A percentile compares a stretch with the other conserved stretches of the same genome.
phyloP scores from a whole-genome alignment of 2,329 filamentous ascomycete genomes.

The Lasiodiplodia citricola region DNA sequence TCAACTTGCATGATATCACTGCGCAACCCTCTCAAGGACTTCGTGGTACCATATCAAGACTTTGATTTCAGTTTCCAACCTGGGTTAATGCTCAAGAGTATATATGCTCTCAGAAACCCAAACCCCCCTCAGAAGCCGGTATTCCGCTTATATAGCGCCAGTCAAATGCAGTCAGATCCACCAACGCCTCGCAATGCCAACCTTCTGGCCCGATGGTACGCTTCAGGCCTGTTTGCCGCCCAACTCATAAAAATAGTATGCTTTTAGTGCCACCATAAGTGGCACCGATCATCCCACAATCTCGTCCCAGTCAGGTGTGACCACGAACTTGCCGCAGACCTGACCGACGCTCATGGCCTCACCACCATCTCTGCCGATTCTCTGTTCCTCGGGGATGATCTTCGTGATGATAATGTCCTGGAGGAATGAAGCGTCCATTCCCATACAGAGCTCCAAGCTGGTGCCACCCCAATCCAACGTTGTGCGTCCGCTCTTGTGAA shows the following conservation, averaged over 20 bases:
- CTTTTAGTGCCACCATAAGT: background rate
- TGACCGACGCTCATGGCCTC: slow-evolving; percentile 64
- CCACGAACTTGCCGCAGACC: slow-evolving; percentile 68
- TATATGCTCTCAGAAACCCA: background rate
- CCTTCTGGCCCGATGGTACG: background rate
- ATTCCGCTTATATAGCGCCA: background rate
- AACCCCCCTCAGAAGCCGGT: background rate
- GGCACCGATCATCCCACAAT: slow-evolving; percentile 46
- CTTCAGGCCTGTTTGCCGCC: background rate
- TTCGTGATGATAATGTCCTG: slow-evolving; percentile 62
- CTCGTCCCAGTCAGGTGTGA: slow-evolving; percentile 65
- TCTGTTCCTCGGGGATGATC: slow-evolving; percentile 38
- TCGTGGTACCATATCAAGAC: background rate
- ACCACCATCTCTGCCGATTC: slow-evolving; percentile 44
- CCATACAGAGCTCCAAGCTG: slow-evolving; percentile 62
- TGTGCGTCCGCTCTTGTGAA: slow-evolving; percentile 66
- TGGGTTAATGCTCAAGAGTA: background rate
- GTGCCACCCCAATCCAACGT: slow-evolving; percentile 68
- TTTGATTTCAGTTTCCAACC: background rate
- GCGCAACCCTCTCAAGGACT: background rate
- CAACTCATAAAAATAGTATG: background rate
- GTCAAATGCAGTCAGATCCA: background rate
- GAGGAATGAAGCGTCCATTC: slow-evolving; percentile 61
- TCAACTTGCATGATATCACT: no score
- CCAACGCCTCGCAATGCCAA: background rate